A percentile compares a stretch with the other conserved stretches of the same genome.
phyloP scores from a whole-genome alignment of 2,329 filamentous ascomycete species.

The Alternaria burnsii region DNA sequence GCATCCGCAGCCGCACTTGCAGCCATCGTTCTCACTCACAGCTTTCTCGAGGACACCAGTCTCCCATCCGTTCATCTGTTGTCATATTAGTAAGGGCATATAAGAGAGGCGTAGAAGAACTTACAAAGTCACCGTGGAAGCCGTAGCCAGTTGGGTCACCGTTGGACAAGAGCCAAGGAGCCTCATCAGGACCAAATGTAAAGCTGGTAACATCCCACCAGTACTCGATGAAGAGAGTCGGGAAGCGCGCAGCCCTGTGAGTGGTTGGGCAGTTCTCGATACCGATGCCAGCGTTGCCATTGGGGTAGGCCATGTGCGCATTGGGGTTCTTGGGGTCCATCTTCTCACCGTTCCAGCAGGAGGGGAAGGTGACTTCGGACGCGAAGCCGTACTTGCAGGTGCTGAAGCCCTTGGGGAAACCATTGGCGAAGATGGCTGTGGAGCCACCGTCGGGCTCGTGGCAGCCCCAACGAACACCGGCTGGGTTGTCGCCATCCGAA shows the following conservation, averaged over 20 bases:
- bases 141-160: constrained; percentile 50
- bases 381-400: constrained; percentile 49
- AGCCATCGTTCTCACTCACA: constrained; percentile 42
- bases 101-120: background rate
- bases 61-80: constrained; percentile 48
- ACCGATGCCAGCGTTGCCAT: constrained; percentile 30
- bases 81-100: background rate
- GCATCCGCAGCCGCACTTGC: constrained; percentile 51
- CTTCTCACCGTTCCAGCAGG: constrained; percentile 50
- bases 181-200: constrained; percentile 40
- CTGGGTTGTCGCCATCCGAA: constrained; percentile 39
- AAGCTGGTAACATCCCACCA: constrained; percentile 50
- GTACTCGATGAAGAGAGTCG: constrained; percentile 52
- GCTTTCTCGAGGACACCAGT: constrained; percentile 49
- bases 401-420: constrained; percentile 50
- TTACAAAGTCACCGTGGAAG: constrained; percentile 50
- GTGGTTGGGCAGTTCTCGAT: constrained; percentile 46
- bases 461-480: constrained; percentile 47
- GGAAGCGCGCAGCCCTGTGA: constrained; percentile 45
- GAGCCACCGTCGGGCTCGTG: constrained; percentile 34
- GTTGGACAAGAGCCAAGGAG: constrained; percentile 48
- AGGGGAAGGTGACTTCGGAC: constrained; percentile 48
- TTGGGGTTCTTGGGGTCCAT: constrained; percentile 43
- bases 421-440: constrained; percentile 37
- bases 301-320: constrained; percentile 54